Percentiles rank a stretch among this genome's conserved stretches.
phyloP scores from a whole-genome alignment of 768 basidiomycete genomes.

The Termitomyces heimii region DNA sequence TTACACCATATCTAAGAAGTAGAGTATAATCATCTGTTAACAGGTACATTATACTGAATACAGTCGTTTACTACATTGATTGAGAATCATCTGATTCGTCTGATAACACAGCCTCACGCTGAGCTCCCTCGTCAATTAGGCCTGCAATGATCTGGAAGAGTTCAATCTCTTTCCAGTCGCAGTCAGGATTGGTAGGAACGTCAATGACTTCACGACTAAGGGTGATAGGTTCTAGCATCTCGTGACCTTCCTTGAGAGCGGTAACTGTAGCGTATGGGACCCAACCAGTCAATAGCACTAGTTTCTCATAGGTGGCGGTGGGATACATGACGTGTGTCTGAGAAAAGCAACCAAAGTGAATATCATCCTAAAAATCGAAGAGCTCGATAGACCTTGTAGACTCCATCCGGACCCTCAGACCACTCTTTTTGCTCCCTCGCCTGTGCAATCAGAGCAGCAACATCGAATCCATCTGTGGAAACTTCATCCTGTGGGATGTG shows the following conservation, averaged over 20 bases:
- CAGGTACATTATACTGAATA: too few species aligned
- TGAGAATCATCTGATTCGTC: too few species aligned
- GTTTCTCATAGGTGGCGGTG: not conserved
- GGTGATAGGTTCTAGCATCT: not conserved
- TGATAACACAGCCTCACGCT: too few species aligned
- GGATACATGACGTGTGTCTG: not conserved
- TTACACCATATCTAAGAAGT: too few species aligned
- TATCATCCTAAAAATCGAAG: not conserved
- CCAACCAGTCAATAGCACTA: not conserved
- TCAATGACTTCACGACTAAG: too few species aligned
- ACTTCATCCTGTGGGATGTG: not conserved
- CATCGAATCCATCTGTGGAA: not conserved
- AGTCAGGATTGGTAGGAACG: not conserved
- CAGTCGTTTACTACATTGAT: too few species aligned
- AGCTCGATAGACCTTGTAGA: not conserved
- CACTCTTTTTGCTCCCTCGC: not conserved
- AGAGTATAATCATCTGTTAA: too few species aligned
- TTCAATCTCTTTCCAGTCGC: not conserved
- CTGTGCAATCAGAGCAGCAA: not conserved
- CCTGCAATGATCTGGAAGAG: not conserved
- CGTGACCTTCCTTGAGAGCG: not conserved
- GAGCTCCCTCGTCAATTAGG: not conserved
- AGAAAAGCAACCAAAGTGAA: not conserved
- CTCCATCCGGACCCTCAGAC: not conserved
- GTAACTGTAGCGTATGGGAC: not conserved